Conservation (phyloP, 768 basidiomycete species). For the Mycena capillaripes region DNA sequence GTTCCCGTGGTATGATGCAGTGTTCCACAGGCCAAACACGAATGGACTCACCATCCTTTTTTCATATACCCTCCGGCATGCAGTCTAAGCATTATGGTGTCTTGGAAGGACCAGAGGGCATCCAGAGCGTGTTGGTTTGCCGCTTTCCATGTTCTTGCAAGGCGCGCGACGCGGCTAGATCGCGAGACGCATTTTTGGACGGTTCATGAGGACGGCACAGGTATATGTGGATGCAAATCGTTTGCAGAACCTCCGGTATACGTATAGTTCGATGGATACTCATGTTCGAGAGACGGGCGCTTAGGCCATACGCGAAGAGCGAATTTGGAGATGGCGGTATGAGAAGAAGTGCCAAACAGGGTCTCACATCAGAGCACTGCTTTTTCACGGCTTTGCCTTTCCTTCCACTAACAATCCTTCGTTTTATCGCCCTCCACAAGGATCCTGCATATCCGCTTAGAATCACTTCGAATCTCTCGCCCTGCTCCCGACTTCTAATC, state of each 20-base stretch:
- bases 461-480: no score
- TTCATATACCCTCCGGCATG: not conserved
- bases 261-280: not conserved
- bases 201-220: not conserved
- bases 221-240: not conserved
- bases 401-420: no score
- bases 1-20: not conserved
- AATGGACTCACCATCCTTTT: not conserved
- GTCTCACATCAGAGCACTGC: no score
- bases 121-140: slow-evolving; percentile 1
- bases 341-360: no score
- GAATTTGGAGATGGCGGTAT: no score
- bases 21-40: not conserved
- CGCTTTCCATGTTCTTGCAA: not conserved
- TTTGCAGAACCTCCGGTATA: not conserved
- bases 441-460: no score
- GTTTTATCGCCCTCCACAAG: no score
- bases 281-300: no score
- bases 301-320: no score
- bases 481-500: no score
- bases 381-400: no score
- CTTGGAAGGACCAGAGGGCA: not conserved
- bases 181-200: not conserved
- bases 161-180: not conserved
- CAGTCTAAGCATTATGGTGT: not conserved